A percentile compares a stretch with the other conserved stretches of the same genome.
These are phyloP conservation scores for Casuarina glauca DNA, from an alignment of 306 rosid genomes.

Conservation along the genomic window DNA sequence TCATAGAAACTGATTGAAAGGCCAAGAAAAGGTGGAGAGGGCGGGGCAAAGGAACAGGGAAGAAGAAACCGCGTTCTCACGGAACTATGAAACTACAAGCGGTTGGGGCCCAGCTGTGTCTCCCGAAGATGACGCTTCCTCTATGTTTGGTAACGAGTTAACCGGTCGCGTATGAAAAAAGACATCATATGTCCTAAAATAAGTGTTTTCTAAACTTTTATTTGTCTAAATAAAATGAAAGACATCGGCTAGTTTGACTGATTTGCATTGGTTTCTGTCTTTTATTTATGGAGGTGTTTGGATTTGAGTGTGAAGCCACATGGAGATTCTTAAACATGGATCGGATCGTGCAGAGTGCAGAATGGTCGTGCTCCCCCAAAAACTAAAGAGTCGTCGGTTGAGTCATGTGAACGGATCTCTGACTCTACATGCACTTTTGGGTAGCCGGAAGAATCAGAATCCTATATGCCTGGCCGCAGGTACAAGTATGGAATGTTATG, in stretches of 20 bases:
- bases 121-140: not conserved
- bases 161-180: too few species aligned
- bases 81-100: not conserved
- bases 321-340: not conserved
- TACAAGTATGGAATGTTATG: too few species aligned
- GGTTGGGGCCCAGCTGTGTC: not conserved
- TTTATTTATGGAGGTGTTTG: not conserved
- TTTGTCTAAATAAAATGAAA: too few species aligned
- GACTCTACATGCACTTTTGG: not conserved
- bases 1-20: constrained; percentile 8
- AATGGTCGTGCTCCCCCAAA: not conserved
- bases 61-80: not conserved
- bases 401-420: not conserved
- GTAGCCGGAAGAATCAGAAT: not conserved
- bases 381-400: not conserved
- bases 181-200: too few species aligned
- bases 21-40: constrained; percentile 20
- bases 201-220: too few species aligned
- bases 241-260: too few species aligned
- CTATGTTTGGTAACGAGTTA: not conserved
- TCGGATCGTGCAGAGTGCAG: not conserved
- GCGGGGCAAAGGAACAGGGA: not conserved
- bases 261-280: too few species aligned
- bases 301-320: not conserved
- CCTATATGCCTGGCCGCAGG: not conserved